Evolutionary conservation across 352 stramenopile genomes (phyloP), one percentile per base, ranked within the genome.

Genomic region (Phytophthora capsici): DNA sequence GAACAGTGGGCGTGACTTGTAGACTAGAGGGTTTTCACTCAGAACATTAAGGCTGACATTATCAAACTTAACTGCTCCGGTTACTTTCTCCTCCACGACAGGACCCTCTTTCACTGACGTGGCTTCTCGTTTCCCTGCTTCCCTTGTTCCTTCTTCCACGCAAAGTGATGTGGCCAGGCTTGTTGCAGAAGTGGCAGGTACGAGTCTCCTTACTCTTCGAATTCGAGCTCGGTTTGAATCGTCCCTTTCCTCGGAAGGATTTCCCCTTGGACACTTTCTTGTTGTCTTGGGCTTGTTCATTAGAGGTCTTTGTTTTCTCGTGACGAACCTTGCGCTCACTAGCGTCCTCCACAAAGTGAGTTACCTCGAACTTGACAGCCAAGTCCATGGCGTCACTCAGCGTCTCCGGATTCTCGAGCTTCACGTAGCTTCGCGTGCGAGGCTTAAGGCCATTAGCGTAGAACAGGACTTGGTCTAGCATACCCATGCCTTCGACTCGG

Each of bases 21-120:
- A 57, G 16, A 57, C 50, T 9, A 49, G 37, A 57, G 22, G 34
- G 50, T 49, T 57, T 49, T 57, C 50, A 47, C 50, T 28, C 23
- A 57, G 50, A 57, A 40, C 50, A 30, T 57, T 57, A 8, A 57
- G 25, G 10, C 49, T 57, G 19, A 38, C 37, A 57, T 57, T 57
- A 13, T 34, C 14, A 25, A 57, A 13, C 23, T 25, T 57, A 26
- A 48, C 12, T 30, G 50, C 25, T 57, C 37, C n/a, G 22, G 37
- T 30, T 57, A 48, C 50, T 20, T 25, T 47, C 16, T 48, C 19
- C 22, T 19, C 50, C 50, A 57, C 36, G 36, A 3, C 50, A 57
- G 16, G 50, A 48, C 14, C 50, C n/a, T n/a, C n/a, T n/a, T n/a
- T n/a, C n/a, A n/a, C n/a, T n/a, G n/a, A n/a, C n/a, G n/a, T n/a